These are phyloP conservation scores for Globisporangium iwayamae DNA, from an alignment of 352 stramenopile species.

Conservation along the genomic window DNA sequence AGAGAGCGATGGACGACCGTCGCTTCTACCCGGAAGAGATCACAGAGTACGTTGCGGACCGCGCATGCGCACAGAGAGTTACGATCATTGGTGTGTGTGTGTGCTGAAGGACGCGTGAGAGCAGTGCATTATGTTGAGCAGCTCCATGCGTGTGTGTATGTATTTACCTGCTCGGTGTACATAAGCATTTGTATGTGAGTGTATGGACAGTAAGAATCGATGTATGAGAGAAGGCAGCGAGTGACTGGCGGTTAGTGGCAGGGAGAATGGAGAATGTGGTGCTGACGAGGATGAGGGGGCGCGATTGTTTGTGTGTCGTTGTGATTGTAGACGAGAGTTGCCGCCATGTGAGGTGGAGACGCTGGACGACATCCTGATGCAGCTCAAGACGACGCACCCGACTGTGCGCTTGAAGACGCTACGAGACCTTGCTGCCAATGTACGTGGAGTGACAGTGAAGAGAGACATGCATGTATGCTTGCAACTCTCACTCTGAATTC, in stretches of 20 bases:
- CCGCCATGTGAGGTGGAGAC: slow-evolving; percentile 64
- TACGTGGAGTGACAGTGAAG: slow-evolving; percentile 10
- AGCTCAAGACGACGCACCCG: slow-evolving; percentile 59
- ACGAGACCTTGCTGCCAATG: slow-evolving; percentile 41
- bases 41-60: slow-evolving; percentile 32
- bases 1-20: slow-evolving; percentile 35
- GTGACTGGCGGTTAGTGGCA: neutral
- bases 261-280: neutral
- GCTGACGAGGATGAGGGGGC: slow-evolving; percentile 1
- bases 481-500: neutral
- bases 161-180: too few relatives aligned
- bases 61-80: neutral
- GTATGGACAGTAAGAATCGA: neutral
- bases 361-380: slow-evolving; percentile 55
- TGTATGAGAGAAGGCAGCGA: neutral
- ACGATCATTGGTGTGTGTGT: neutral
- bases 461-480: neutral
- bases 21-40: slow-evolving; percentile 59
- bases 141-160: neutral
- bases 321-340: slow-evolving; percentile 41
- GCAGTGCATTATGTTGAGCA: neutral
- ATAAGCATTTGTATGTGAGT: neutral
- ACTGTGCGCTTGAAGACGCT: slow-evolving; percentile 50
- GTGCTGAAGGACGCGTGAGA: neutral
- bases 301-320: slow-evolving; percentile 3